Evolutionary conservation across 2,329 filamentous ascomycete species (phyloP).

Genomic region (Kalmusia sp.): DNA sequence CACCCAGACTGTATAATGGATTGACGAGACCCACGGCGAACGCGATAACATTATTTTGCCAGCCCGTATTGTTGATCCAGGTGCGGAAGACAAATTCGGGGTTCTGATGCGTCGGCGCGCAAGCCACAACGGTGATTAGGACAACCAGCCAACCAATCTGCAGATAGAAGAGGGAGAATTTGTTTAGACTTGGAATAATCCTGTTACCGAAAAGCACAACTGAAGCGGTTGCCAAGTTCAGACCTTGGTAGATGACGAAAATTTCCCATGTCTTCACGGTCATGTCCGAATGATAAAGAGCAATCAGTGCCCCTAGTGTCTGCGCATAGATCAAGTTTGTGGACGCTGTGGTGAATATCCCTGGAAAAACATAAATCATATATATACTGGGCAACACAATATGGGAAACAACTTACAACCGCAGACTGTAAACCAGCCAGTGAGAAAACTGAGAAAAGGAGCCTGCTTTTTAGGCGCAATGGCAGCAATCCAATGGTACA

Average conservation of each 20-base stretch:
- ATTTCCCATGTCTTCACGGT: slow-evolving; percentile 14
- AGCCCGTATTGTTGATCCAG: slow-evolving; percentile 21
- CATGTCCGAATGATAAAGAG: slow-evolving; percentile 13
- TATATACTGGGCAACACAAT: background rate
- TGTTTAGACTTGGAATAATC: slow-evolving; percentile 16
- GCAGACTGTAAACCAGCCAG: slow-evolving; percentile 17
- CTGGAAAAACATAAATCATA: background rate
- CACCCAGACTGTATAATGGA: slow-evolving; percentile 8
- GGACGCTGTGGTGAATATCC: slow-evolving; percentile 19
- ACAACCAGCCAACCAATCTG: slow-evolving; percentile 19
- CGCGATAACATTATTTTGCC: slow-evolving; percentile 14
- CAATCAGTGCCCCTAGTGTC: slow-evolving; percentile 13
- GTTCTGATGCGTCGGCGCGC: slow-evolving; percentile 13
- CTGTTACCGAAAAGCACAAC: slow-evolving; percentile 16
- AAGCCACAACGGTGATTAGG: slow-evolving; percentile 14
- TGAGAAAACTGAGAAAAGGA: slow-evolving; percentile 16
- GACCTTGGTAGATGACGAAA: slow-evolving; percentile 16
- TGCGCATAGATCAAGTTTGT: slow-evolving; percentile 19
- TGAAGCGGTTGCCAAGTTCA: slow-evolving; percentile 13
- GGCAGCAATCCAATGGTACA: slow-evolving; percentile 20
- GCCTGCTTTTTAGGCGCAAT: slow-evolving; percentile 13
- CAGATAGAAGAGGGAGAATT: slow-evolving; percentile 17
- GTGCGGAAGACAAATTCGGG: slow-evolving; percentile 18
- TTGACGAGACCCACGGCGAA: slow-evolving; percentile 16
- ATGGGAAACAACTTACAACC: slow-evolving; percentile 9